Conservation (phyloP, 257 asterid genomes). For the Solanum neorickii region DNA sequence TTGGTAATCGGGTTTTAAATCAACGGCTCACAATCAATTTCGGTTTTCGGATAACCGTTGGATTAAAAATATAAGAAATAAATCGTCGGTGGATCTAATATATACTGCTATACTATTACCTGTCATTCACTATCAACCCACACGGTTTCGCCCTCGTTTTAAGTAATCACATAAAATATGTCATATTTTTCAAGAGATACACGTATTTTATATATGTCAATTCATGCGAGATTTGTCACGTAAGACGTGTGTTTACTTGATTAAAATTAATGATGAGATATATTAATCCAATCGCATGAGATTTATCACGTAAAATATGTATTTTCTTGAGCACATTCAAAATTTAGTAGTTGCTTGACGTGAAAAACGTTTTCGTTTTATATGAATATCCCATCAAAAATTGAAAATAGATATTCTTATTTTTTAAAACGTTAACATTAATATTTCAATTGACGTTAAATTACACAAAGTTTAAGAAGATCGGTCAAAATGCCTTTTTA, state of each 20-base stretch:
- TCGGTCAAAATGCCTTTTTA: no score
- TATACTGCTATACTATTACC: background rate
- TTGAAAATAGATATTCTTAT: no score
- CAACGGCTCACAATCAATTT: background rate
- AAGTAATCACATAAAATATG: background rate
- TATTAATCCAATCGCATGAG: no score
- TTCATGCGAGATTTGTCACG: background rate
- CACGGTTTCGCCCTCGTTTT: background rate
- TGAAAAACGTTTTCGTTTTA: rapidly evolving
- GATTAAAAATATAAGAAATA: background rate
- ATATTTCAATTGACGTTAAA: no score
- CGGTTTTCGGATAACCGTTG: background rate
- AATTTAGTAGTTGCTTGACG: no score
- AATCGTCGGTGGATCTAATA: background rate
- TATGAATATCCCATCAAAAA: background rate
- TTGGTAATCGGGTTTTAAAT: background rate
- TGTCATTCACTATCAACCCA: background rate
- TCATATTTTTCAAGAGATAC: background rate
- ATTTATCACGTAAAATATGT: no score
- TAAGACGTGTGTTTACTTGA: no score
- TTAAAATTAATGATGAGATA: background rate
- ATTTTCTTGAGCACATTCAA: background rate
- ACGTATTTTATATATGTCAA: no score
- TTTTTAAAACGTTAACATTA: no score
- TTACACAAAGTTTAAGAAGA: no score